Percentiles rank a stretch among this genome's conserved stretches.
Conservation (phyloP, 345 rosid species). For the Camelina laxa region DNA sequence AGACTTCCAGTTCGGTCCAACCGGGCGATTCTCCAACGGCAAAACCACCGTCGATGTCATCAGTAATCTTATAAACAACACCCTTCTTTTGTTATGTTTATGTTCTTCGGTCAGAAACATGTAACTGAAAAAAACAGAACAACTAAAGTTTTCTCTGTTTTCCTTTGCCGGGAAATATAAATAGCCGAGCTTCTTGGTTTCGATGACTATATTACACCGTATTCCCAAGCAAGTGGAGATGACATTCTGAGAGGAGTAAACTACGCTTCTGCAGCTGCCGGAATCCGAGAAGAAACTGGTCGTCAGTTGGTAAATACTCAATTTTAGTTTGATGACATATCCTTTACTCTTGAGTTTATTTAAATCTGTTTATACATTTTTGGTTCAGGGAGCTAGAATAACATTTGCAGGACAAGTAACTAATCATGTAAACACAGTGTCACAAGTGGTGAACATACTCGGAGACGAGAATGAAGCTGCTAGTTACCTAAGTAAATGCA, state of each 20-base stretch:
- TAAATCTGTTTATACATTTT: conserved; percentile 2
- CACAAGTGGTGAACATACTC: conserved; percentile 62
- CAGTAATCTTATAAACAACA: conserved; percentile 46
- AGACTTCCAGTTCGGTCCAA: conserved; percentile 71
- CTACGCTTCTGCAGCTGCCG: conserved; percentile 90
- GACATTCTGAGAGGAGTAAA: conserved; percentile 67
- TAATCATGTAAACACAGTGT: conserved; percentile 68
- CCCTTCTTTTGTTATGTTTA: background rate
- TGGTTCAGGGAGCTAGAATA: conserved; percentile 71
- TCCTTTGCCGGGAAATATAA: background rate
- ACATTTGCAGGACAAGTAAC: conserved; percentile 74
- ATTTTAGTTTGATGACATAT: conserved; percentile 8
- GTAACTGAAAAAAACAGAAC: background rate
- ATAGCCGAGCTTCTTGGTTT: conserved; percentile 75
- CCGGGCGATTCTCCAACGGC: conserved; percentile 81
- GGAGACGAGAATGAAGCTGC: conserved; percentile 65
- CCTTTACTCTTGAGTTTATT: conserved; percentile 6
- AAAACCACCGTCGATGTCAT: conserved; percentile 78
- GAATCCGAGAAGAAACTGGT: conserved; percentile 84
- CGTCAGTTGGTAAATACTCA: conserved; percentile 60
- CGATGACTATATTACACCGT: conserved; percentile 62
- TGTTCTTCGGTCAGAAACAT: background rate
- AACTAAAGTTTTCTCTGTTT: conserved; percentile 17
- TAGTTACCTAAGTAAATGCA: conserved; percentile 66
- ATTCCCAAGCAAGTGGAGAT: conserved; percentile 58